Base-by-base conservation (phyloP, 345 rosid genomes). In the Aegle marmelos region DNA sequence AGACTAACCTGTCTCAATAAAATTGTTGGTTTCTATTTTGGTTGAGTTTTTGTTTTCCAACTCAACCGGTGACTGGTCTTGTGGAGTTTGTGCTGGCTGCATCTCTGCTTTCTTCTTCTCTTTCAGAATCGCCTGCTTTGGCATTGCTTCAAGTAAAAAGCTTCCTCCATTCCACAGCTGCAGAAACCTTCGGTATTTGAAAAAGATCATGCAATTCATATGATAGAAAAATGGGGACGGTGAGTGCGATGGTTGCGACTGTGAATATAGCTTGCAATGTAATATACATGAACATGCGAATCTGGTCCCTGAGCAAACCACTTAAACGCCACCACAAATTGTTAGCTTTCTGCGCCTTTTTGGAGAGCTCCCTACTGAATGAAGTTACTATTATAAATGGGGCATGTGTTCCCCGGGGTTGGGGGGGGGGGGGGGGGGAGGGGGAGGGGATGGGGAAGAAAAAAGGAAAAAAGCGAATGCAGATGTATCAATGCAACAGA, bases 131-230 rank as follows among this genome's bases (percentile, higher is more conserved):
- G 89, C 96, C 91, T 93, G 98, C 66, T 88, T 85, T 0, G 98
- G 98, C 98, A 93, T 86, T 65, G 91, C 98, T 64, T 92, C 99
- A 36, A 95, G 79, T 63, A 93, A 86, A 74, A 95, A 95, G 89
- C 91, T 93, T 60, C 93, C 99, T 19, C 99, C 99, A 73, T 93
- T 95, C 97, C 97, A 95, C 90, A 0, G 99, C 81, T 6, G 99
- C 98, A 0, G 99, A 93, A 60, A 95, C 85, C 89, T 93, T 95
- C 11, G 93, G 91, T 66, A 93, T 73, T 78, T 95, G 99, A 83
- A 95, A 95, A 74, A 90, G 75, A 41, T 77, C 90, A 22, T 90
- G 94, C 56, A 92, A 81, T 79, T 83, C 62, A 67, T 95, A 93
- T 1, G 98, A 93, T 58, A 93, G 77, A 87, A 95, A 93, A 82